Conservation (phyloP, 106 monocot species). For the Cymbidium sinense region DNA sequence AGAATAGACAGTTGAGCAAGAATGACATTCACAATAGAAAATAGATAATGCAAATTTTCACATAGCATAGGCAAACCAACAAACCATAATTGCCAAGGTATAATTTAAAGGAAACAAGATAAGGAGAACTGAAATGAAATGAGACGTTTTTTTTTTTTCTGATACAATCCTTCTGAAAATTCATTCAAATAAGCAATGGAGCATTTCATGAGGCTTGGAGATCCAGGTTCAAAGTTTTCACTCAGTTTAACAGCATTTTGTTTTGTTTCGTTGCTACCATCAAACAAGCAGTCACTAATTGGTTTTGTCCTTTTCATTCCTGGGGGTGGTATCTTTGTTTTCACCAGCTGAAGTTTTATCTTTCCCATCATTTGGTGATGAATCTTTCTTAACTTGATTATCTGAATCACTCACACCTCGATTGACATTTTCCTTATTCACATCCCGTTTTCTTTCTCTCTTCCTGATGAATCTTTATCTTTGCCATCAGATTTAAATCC, state of each 20-base stretch:
- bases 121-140: not conserved
- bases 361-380: not conserved
- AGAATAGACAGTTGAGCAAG: not conserved
- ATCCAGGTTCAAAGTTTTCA: not conserved
- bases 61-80: not conserved
- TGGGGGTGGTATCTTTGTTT: not conserved
- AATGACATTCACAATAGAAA: not conserved
- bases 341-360: not conserved
- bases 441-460: not conserved
- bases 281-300: not conserved
- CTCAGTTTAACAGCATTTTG: not conserved
- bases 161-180: not conserved
- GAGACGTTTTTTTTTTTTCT: not conserved
- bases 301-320: not conserved
- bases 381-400: not conserved
- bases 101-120: not conserved
- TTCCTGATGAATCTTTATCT: not conserved
- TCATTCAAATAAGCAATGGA: not conserved
- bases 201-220: not conserved
- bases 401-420: not conserved
- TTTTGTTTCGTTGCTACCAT: not conserved
- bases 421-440: not conserved
- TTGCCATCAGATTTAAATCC: conserved; percentile 1
- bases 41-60: not conserved
- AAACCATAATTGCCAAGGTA: not conserved